A percentile compares a stretch with the other conserved stretches of the same genome.
Evolutionary conservation across 2,329 filamentous ascomycete species (phyloP).

Genomic region (Thielaviopsis populi): DNA sequence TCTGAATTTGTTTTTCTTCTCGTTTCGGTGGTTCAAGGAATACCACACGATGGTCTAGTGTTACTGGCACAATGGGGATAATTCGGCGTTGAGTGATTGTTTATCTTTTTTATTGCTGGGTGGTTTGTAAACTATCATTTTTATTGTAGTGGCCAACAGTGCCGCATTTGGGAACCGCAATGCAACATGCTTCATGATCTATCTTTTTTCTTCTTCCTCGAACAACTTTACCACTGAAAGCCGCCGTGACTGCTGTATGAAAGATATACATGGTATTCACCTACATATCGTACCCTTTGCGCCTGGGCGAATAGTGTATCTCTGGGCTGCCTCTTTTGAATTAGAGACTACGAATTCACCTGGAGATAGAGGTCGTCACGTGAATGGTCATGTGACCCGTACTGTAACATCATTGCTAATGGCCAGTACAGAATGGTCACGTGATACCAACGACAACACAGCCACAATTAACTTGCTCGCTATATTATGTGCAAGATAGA

Average conservation of each 20-base stretch:
- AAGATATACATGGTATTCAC: too few relatives aligned
- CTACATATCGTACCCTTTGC: too few relatives aligned
- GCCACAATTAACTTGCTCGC: too few relatives aligned
- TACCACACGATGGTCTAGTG: constrained; percentile 15
- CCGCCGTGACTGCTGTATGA: too few relatives aligned
- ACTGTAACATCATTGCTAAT: not conserved
- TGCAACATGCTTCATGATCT: constrained; percentile 15
- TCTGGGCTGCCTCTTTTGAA: too few relatives aligned
- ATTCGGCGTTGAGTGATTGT: constrained; percentile 16
- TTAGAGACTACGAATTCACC: too few relatives aligned
- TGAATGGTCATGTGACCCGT: not conserved
- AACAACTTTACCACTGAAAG: too few relatives aligned
- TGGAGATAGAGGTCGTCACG: not conserved
- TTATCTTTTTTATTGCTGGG: constrained; percentile 17
- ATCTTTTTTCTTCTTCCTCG: not conserved
- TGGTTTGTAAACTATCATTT: constrained; percentile 18
- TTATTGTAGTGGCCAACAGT: constrained; percentile 14
- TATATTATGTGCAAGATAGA: not conserved
- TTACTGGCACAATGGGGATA: constrained; percentile 16
- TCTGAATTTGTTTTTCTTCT: constrained; percentile 11
- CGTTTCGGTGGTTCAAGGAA: constrained; percentile 13
- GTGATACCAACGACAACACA: too few relatives aligned
- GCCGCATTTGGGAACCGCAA: constrained; percentile 13
- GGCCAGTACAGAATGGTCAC: not conserved
- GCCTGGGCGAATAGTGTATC: too few relatives aligned